phyloP scores from a whole-genome alignment of 495 filamentous ascomycete genomes.

The Talaromyces ruber region DNA sequence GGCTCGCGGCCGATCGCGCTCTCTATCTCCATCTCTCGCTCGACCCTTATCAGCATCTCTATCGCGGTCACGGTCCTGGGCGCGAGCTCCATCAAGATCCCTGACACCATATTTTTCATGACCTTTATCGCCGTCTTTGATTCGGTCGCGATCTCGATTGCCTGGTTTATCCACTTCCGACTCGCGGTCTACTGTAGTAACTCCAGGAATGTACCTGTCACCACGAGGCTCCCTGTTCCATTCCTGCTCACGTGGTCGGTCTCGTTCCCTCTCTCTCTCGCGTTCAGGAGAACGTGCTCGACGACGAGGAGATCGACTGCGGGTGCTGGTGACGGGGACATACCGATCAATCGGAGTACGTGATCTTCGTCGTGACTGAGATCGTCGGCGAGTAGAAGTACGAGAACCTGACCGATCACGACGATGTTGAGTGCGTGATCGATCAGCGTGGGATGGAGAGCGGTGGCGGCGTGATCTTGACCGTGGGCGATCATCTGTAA shows the following conservation, averaged over 20 bases:
- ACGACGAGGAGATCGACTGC: constrained; percentile 37
- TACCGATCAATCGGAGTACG: constrained; percentile 42
- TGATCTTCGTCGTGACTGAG: constrained; percentile 18
- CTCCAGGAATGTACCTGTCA: constrained; percentile 11
- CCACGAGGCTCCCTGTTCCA: constrained; percentile 4
- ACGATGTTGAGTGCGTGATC: constrained; percentile 1
- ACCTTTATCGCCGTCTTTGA: constrained; percentile 1
- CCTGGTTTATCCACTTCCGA: constrained; percentile 2
- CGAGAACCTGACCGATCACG: constrained; percentile 16
- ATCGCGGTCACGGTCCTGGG: constrained; percentile 11
- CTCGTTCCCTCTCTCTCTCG: constrained; percentile 5
- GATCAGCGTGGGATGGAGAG: neutral
- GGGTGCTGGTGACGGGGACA: constrained; percentile 34
- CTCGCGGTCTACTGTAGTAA: constrained; percentile 14
- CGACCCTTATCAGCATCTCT: constrained; percentile 15
- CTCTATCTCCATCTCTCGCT: constrained; percentile 22
- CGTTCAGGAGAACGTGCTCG: constrained; percentile 25
- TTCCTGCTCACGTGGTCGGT: constrained; percentile 10
- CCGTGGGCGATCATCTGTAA: constrained; percentile 11
- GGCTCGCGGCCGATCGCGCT: constrained; percentile 11
- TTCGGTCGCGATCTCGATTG: constrained; percentile 14
- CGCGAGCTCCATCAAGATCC: constrained; percentile 7
- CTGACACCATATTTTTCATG: constrained; percentile 13
- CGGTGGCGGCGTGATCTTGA: constrained; percentile 2
- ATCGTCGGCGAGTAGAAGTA: constrained; percentile 7